Evolutionary conservation across 371 early-diverging fungal genomes (phyloP), one percentile per base, ranked within the genome.

Genomic region (Mortierella sp.): DNA sequence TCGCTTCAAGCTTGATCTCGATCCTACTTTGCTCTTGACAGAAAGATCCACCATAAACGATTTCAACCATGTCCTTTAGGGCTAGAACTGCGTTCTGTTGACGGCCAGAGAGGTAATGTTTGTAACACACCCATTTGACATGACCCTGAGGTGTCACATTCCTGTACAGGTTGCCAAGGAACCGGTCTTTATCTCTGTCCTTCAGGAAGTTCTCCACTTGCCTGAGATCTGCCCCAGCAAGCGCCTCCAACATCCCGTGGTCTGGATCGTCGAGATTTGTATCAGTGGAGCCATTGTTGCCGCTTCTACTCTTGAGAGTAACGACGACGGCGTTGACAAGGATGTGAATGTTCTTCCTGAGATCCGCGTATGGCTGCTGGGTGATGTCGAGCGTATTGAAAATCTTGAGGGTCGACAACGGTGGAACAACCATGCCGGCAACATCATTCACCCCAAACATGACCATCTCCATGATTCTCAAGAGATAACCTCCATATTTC

Each of bases 201-300:
- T 25, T 19, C 46, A 46, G 13, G 16, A 8, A 46, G 24, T 16
- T 8, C 4, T 46, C 46, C 8, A 46, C 13, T 25, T 46, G 46
- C 9, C 57, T 48, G 22, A 67, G 31, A 24, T 67, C 68, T 1
- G 68, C 57, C 0, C 57, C 57, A 2, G 60, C 68, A 14, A 67
- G 37, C n/a, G 56, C 61, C 21, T 55, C 56, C 14, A 46, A 8
- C n/a, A n/a, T n/a, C n/a, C n/a, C n/a, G n/a, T n/a, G n/a, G n/a
- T n/a, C n/a, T n/a, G n/a, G n/a, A 16, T 41, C 49, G 22, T 40
- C 44, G 8, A 19, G 4, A 6, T 51, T 10, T 6, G 14, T 50
- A 19, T 7, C 24, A 3, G 22, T 13, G 4, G 16, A 3, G 6
- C 3, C 46, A 5, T 16, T 2, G 13, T 46, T 7, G 3, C 16